Percentiles rank a stretch among this genome's conserved stretches.
Conservation (phyloP, 768 basidiomycete species). For the Pulveroboletus frians region DNA sequence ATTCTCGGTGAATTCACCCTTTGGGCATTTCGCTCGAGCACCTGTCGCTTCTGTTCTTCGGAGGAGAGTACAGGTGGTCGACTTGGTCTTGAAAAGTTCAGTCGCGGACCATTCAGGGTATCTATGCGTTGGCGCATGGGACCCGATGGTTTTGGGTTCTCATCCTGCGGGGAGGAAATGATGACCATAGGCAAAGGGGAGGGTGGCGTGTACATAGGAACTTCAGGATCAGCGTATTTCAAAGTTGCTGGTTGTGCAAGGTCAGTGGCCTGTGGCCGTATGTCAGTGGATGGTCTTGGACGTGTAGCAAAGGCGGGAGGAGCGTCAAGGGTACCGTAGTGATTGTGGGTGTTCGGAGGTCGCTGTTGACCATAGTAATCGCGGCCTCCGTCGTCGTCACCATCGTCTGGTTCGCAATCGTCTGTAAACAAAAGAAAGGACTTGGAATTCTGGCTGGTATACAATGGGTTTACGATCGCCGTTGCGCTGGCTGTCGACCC, state of each 20-base stretch:
- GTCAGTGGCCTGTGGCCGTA: constrained; percentile 15
- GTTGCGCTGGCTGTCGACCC: constrained; percentile 36
- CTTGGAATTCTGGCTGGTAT: constrained; percentile 15
- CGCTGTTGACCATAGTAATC: constrained; percentile 33
- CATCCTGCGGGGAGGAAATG: constrained; percentile 43
- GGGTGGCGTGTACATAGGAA: constrained; percentile 14
- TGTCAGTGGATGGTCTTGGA: constrained; percentile 1
- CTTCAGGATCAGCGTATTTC: constrained; percentile 6
- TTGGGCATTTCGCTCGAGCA: constrained; percentile 56
- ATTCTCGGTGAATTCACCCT: constrained; percentile 32
- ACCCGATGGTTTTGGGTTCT: constrained; percentile 16
- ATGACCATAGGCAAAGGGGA: constrained; percentile 48
- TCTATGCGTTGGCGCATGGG: constrained; percentile 40
- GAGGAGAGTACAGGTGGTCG: constrained; percentile 40
- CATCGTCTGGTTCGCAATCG: constrained; percentile 30
- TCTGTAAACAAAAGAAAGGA: constrained; percentile 28
- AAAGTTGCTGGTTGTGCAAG: constrained; percentile 2
- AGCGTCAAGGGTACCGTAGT: constrained; percentile 1
- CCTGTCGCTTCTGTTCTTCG: constrained; percentile 37
- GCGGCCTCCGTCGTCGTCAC: constrained; percentile 35
- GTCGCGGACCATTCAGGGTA: constrained; percentile 26
- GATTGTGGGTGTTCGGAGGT: constrained; percentile 1
- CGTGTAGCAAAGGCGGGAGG: constrained; percentile 2
- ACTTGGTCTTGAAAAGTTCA: constrained; percentile 64
- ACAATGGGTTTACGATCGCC: constrained; percentile 15